Conservation (phyloP, 2,329 filamentous ascomycete species). For the Claviceps sp. region DNA sequence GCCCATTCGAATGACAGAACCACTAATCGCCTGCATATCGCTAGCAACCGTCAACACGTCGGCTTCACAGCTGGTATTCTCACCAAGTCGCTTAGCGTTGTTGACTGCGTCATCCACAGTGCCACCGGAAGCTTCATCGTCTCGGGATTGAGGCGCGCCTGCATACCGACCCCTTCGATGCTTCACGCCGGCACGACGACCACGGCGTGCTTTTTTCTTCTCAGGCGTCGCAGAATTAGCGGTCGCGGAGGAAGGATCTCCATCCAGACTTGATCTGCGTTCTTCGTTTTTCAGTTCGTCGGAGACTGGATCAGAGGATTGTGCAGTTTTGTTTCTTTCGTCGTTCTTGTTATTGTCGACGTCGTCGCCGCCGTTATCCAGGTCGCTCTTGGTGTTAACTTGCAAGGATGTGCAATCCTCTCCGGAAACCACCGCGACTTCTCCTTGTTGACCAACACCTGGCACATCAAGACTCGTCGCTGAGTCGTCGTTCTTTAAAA, state of each 20-base stretch:
- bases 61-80: constrained; percentile 41
- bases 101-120: constrained; percentile 50
- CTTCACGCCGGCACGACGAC: constrained; percentile 57
- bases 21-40: constrained; percentile 46
- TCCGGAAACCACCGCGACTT: not conserved
- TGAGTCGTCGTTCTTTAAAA: not conserved
- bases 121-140: constrained; percentile 28
- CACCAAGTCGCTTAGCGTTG: constrained; percentile 44
- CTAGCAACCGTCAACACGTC: constrained; percentile 45
- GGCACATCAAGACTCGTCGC: not conserved
- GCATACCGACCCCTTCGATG: constrained; percentile 47
- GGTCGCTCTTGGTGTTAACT: not conserved
- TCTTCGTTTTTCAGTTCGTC: not conserved
- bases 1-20: constrained; percentile 46
- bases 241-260: not conserved
- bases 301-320: not conserved
- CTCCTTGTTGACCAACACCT: not conserved
- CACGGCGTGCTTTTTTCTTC: constrained; percentile 57
- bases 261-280: not conserved
- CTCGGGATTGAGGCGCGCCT: constrained; percentile 35
- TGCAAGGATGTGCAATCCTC: not conserved
- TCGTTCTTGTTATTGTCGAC: not conserved
- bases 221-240: constrained; percentile 13
- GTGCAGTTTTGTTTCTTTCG: not conserved
- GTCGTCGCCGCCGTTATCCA: not conserved